These are phyloP conservation scores for Amphichorda felina DNA, from an alignment of 2,329 filamentous ascomycete species.

Conservation along the genomic window DNA sequence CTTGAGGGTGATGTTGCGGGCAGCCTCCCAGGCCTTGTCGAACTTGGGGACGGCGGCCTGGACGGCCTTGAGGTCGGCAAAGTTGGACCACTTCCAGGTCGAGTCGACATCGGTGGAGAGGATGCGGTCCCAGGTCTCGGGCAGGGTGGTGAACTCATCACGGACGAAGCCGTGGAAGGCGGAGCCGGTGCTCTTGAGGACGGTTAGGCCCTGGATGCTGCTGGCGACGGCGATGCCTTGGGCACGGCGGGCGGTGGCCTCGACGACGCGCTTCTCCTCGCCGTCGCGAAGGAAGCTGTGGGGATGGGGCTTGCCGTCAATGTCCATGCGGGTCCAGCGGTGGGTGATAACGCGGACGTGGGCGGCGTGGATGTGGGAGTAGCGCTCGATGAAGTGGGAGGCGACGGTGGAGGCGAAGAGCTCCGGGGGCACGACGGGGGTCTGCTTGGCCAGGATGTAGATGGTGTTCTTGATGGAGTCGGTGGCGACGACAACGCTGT, in stretches of 20 bases:
- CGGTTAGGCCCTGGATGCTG: slow-evolving; percentile 68
- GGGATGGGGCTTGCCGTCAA: slow-evolving; percentile 84
- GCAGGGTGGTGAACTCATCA: slow-evolving; percentile 85
- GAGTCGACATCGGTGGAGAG: slow-evolving; percentile 87
- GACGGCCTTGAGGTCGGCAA: slow-evolving; percentile 56
- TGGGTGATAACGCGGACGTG: slow-evolving; percentile 75
- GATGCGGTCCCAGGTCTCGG: slow-evolving; percentile 90
- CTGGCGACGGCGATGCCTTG: slow-evolving; percentile 66
- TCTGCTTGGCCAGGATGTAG: slow-evolving; percentile 89
- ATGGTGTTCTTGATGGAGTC: slow-evolving; percentile 98
- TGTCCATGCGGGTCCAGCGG: slow-evolving; percentile 79
- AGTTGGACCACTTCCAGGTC: slow-evolving; percentile 72
- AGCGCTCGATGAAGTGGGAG: slow-evolving; percentile 78
- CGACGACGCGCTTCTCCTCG: slow-evolving; percentile 73
- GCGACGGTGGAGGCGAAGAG: slow-evolving; percentile 78
- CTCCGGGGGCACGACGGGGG: slow-evolving; percentile 87
- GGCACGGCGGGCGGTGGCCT: slow-evolving; percentile 55
- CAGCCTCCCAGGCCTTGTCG: slow-evolving; percentile 64
- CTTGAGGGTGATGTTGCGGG: slow-evolving; percentile 78
- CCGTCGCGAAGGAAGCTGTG: slow-evolving; percentile 92
- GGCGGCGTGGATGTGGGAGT: slow-evolving; percentile 76
- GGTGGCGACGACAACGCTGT: slow-evolving; percentile 88
- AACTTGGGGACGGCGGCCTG: slow-evolving; percentile 54
- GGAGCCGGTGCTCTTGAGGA: slow-evolving; percentile 93
- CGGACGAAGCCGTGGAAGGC: slow-evolving; percentile 91